Base-by-base conservation (phyloP, 75 land plant genomes). In the Larix kaempferi region DNA sequence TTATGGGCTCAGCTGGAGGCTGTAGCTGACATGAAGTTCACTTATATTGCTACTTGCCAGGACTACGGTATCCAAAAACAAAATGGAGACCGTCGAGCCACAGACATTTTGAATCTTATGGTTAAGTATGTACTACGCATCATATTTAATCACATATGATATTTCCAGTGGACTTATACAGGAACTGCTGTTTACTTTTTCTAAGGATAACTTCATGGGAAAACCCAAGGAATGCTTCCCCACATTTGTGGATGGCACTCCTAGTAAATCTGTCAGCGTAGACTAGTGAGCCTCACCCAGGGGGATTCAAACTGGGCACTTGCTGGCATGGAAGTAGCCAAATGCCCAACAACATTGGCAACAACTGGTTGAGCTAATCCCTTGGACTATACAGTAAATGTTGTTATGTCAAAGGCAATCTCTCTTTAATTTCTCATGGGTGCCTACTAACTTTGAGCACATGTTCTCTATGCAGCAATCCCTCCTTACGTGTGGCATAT, bases 31-130 rank as follows among this genome's bases (percentile, higher is more conserved):
- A 89, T 98, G 95, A 98, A 98, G 82, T 98, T 93, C 78, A 98
- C 99, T 5, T 98, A 98, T 81, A 94, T 98, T 74, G 99, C 92
- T 69, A 88, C 99, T 56, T 98, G 99, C 77, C 99, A 98, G 78
- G 91, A 83, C 64, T 98, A 98, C 84, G 99, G 99, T n/a, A 86
- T 82, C 76, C 99, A 98, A 77, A 98, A 95, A 64, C 92, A 89
- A 23, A 80, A 67, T 77, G 93, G 95, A 35, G 95, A 97, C 78
- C 93, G 88, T 4, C 90, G 85, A 80, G 98, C 95, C 12, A 90
- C 94, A 52, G 98, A 98, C 74, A 98, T 98, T 76, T 78, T 98
- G 75, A 93, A 96, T 74, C 82, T 98, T 65, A 95, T 98, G 99
- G 91, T 95, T 33, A 89, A 91, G 99, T 97, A 89, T 44, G 93